phyloP scores from a whole-genome alignment of 1,284 basidiomycete genomes.

The Melanopsichium pennsylvanicum region DNA sequence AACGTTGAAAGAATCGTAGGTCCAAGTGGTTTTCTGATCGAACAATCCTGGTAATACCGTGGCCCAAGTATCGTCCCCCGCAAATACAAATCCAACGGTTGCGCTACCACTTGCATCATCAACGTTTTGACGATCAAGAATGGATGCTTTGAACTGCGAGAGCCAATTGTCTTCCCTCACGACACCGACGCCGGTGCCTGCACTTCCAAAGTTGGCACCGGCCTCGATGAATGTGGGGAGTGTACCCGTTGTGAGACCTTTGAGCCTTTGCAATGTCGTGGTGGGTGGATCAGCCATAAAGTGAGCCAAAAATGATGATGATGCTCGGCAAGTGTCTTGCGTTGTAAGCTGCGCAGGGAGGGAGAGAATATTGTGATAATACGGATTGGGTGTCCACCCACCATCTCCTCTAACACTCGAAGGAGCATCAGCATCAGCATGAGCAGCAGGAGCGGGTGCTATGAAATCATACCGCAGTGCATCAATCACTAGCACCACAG shows the following conservation, averaged over 20 bases:
- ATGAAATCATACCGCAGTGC: conserved; percentile 94
- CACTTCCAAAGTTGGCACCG: conserved; percentile 82
- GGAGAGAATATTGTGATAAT: conserved; percentile 83
- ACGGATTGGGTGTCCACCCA: conserved; percentile 66
- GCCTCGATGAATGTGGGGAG: conserved; percentile 95
- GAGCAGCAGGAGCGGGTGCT: conserved; percentile 72
- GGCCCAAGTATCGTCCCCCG: conserved; percentile 97
- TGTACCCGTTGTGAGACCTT: conserved; percentile 92
- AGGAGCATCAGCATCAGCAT: conserved; percentile 66
- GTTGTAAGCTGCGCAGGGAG: conserved; percentile 77
- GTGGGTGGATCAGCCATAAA: conserved; percentile 93
- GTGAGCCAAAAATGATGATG: conserved; percentile 83
- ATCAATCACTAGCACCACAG: conserved; percentile 88
- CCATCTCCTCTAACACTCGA: conserved; percentile 2
- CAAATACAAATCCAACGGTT: conserved; percentile 76
- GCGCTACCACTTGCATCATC: too few relatives aligned
- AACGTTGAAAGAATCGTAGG: conserved; percentile 97
- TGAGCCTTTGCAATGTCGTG: conserved; percentile 91
- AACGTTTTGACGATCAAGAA: conserved; percentile 16
- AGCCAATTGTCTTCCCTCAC: conserved; percentile 85
- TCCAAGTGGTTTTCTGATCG: conserved; percentile 75
- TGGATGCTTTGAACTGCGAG: conserved; percentile 65
- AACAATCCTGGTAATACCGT: conserved; percentile 84
- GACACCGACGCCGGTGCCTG: conserved; percentile 65
- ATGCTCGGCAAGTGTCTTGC: conserved; percentile 7